Conservation (phyloP, 169 alveolate genomes). For the Plasmodium malariae region DNA sequence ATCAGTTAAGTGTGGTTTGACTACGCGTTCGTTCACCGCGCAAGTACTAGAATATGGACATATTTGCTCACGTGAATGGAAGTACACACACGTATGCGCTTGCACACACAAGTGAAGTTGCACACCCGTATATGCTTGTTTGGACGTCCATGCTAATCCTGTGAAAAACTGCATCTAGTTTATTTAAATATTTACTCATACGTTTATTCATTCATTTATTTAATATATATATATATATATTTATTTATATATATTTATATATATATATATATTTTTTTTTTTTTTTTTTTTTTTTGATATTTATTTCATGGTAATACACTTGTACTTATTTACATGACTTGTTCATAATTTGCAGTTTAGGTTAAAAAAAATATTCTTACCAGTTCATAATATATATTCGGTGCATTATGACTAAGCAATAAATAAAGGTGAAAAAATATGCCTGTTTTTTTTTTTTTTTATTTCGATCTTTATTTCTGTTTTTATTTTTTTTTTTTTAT, state of each 20-base stretch:
- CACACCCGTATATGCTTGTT: background rate
- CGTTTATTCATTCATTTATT: no score
- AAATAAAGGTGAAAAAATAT: slow-evolving; percentile 9
- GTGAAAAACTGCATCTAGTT: no score
- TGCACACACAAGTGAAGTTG: background rate
- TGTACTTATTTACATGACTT: slow-evolving; percentile 1
- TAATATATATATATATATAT: no score
- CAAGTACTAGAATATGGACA: background rate
- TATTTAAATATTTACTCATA: no score
- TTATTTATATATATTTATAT: no score
- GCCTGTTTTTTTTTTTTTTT: no score
- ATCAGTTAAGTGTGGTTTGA: slow-evolving; percentile 21
- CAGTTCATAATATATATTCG: slow-evolving; percentile 2
- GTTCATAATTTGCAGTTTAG: slow-evolving; percentile 24
- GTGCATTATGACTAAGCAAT: slow-evolving; percentile 2
- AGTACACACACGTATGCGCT: background rate
- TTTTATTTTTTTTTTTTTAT: no score
- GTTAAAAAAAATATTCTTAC: slow-evolving; percentile 9
- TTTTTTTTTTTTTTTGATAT: no score
- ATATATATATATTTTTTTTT: no score
- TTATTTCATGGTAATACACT: background rate
- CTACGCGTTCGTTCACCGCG: background rate
- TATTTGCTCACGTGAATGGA: background rate
- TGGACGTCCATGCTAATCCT: background rate
- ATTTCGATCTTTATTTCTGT: no score